Evolutionary conservation across 257 asterid species (phyloP), one percentile per base, ranked within the genome.

Genomic region (Nicotiana knightiana): DNA sequence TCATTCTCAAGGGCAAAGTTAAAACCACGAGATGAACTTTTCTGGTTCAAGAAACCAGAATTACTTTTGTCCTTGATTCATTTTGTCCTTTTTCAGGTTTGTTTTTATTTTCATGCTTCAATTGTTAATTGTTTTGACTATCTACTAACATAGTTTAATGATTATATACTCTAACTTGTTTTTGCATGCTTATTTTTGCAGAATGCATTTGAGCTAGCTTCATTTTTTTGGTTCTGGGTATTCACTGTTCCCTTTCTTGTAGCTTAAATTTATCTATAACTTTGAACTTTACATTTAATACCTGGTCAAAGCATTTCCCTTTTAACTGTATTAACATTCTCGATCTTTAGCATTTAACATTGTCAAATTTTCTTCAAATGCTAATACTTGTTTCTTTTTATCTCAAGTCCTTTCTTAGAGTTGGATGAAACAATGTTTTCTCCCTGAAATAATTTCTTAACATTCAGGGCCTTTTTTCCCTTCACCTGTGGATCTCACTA

Each of bases 211-310:
- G 99, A 96, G 90, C 97, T 96, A 51, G 98, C 99, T 78, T 96
- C 99, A 12, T 94, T 96, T 86, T 96, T 96, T 88, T 96, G 99
- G 99, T 96, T 96, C 89, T 96, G 99, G 99, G 99, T 96, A 94
- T 76, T 76, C 76, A 71, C 67, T 87, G 62, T 51, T 79, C 88
- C 85, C 81, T 48, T 65, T 51, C 55, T 18, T 4, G 13, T 35
- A 33, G 37, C 35, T 17, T 30, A n/a, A 73, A 51, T 24, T 43
- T 65, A 24, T 39, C 59, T 65, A 61, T 67, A 67, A 16, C 33
- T 37, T 43, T 18, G 6, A 18, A 73, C 26, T 16, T 16, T 21
- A 71, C 12, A 8, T 46, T 71, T 46, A 73, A 24, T 24, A 48
- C 61, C 4, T 51, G 53, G 26, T 73, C 79, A 48, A 73, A 24